phyloP scores from a whole-genome alignment of 2,329 filamentous ascomycete species.

The Septoria petroselini region DNA sequence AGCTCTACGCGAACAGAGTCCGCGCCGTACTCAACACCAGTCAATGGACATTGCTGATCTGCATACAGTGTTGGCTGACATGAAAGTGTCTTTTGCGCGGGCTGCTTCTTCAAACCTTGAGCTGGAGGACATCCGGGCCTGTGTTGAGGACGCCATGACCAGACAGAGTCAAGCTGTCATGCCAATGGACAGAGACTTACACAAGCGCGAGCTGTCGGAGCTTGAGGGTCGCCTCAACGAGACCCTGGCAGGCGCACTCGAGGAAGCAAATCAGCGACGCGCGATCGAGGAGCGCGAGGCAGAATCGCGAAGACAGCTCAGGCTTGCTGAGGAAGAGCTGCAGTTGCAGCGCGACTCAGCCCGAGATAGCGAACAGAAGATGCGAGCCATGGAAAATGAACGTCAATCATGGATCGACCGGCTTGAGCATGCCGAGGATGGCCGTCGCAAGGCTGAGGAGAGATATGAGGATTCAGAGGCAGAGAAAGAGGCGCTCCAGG shows the following conservation, averaged over 20 bases:
- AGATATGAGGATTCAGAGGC: constrained; percentile 46
- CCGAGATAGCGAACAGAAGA: constrained; percentile 44
- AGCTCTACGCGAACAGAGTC: constrained; percentile 52
- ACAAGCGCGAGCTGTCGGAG: constrained; percentile 23
- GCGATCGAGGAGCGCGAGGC: constrained; percentile 45
- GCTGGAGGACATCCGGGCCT: constrained; percentile 43
- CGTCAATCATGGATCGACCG: constrained; percentile 41
- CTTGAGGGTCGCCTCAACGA: constrained; percentile 32
- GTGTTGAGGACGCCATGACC: constrained; percentile 38
- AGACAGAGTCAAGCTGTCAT: constrained; percentile 33
- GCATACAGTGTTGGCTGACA: constrained; percentile 48
- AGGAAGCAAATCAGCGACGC: constrained; percentile 40
- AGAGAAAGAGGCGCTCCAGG: constrained; percentile 60
- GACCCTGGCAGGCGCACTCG: constrained; percentile 38
- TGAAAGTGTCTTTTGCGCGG: constrained; percentile 49
- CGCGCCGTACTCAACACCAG: constrained; percentile 27
- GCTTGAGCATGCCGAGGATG: constrained; percentile 38
- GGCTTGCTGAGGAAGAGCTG: constrained; percentile 51
- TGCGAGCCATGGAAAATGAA: constrained; percentile 45
- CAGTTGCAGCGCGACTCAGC: constrained; percentile 44
- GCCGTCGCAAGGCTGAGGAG: constrained; percentile 31
- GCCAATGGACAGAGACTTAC: constrained; percentile 27
- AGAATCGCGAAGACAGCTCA: constrained; percentile 45
- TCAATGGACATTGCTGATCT: constrained; percentile 40
- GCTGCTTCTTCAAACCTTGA: constrained; percentile 46